Percentiles rank a stretch among this genome's conserved stretches.
Evolutionary conservation across 1,284 basidiomycete species (phyloP).

Genomic region (Tylopilus microsporus): DNA sequence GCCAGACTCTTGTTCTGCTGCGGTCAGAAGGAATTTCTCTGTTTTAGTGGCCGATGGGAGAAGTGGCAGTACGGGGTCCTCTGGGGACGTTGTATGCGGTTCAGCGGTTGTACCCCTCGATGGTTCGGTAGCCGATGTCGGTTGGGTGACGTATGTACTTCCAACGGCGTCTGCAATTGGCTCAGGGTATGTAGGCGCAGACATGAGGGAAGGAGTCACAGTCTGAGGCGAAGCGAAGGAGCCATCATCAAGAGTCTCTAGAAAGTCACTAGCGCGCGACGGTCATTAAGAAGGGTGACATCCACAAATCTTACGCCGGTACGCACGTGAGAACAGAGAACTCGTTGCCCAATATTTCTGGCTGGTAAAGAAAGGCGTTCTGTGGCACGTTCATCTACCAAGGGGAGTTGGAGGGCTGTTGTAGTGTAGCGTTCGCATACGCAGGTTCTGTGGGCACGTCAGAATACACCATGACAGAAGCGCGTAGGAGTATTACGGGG

Average conservation of each 20-base stretch:
- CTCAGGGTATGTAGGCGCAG: slow-evolving; percentile 38
- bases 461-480: slow-evolving; percentile 9
- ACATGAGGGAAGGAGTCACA: slow-evolving; percentile 47
- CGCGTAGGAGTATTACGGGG: slow-evolving; percentile 9
- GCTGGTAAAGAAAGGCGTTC: slow-evolving; percentile 56
- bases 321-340: slow-evolving; percentile 76
- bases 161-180: slow-evolving; percentile 9
- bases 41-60: slow-evolving; percentile 70
- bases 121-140: slow-evolving; percentile 18
- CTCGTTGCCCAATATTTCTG: slow-evolving; percentile 71
- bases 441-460: slow-evolving; percentile 28
- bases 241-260: slow-evolving; percentile 71
- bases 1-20: slow-evolving; percentile 91
- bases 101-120: slow-evolving; percentile 13
- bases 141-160: slow-evolving; percentile 16
- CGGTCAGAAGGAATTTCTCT: slow-evolving; percentile 88
- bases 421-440: slow-evolving; percentile 29
- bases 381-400: slow-evolving; percentile 54
- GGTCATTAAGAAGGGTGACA: background rate
- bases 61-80: slow-evolving; percentile 37
- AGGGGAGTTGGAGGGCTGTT: slow-evolving; percentile 36
- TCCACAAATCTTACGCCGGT: background rate
- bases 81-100: slow-evolving; percentile 16
- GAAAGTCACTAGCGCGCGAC: slow-evolving; percentile 58
- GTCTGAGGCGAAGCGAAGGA: slow-evolving; percentile 56